Conservation (phyloP, 1,284 basidiomycete species). For the Rhodotorula glutinis region DNA sequence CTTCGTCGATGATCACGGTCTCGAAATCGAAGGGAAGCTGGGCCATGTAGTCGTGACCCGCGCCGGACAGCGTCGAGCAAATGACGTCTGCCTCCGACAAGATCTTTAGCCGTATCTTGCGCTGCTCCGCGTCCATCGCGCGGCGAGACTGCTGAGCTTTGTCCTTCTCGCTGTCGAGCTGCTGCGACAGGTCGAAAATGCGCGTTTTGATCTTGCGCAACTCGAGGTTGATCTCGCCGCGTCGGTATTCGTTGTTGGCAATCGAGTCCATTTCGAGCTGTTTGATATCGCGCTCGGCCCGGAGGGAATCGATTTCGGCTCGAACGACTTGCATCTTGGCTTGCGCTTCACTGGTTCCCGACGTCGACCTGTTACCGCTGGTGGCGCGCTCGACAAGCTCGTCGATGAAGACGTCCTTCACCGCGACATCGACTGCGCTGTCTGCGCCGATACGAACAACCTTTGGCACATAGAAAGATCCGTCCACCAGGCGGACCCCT, state of each 20-base stretch:
- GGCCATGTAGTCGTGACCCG: constrained; percentile 84
- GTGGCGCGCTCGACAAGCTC: constrained; percentile 69
- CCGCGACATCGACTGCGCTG: constrained; percentile 72
- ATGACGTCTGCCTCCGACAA: constrained; percentile 86
- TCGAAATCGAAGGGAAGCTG: constrained; percentile 75
- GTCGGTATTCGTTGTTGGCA: constrained; percentile 49
- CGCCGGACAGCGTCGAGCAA: constrained; percentile 87
- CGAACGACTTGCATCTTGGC: constrained; percentile 51
- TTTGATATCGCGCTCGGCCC: constrained; percentile 60
- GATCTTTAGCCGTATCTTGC: constrained; percentile 71
- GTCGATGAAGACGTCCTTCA: constrained; percentile 85
- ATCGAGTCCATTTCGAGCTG: constrained; percentile 57
- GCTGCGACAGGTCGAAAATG: constrained; percentile 61
- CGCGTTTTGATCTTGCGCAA: constrained; percentile 59
- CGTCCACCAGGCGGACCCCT: constrained; percentile 63
- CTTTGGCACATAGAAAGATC: constrained; percentile 61
- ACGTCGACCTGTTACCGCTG: constrained; percentile 47
- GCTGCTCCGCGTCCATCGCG: constrained; percentile 70
- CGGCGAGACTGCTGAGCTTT: constrained; percentile 68
- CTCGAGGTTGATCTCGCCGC: constrained; percentile 57
- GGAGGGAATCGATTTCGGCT: constrained; percentile 61
- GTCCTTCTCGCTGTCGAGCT: constrained; percentile 69
- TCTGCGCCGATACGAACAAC: constrained; percentile 87
- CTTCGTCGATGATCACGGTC: constrained; percentile 96
- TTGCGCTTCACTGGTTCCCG: constrained; percentile 49